Base-by-base conservation (phyloP, 1,284 basidiomycete species). In the Puccinia novopanici region DNA sequence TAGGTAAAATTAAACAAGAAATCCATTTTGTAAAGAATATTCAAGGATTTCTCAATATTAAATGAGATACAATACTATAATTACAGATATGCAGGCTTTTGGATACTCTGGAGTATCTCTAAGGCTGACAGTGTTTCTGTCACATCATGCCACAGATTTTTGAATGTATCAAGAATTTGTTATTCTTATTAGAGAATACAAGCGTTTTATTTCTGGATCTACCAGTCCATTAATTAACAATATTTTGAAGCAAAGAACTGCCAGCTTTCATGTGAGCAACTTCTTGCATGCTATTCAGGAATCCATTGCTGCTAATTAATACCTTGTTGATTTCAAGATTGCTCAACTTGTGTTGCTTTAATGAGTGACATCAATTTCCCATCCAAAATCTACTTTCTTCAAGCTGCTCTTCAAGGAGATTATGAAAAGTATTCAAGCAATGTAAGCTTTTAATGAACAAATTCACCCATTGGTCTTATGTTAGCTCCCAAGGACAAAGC, bases 351-450 rank as follows among this genome's bases (percentile, higher is more conserved):
- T 45, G 3, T 67, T 9, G 22, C 45, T 8, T 15, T 24, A 37
- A n/a, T 27, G 22, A 40, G 65, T 3, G 6, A 42, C 3, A 34
- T n/a, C 5, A n/a, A 34, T 10, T 45, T 24, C 24, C 37, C 65
- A 3, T 45, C 65, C 19, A 15, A 67, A 13, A 40, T 67, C 9
- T 67, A 45, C 17, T 42, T 67, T 45, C 22, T 67, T 12, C 40
- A 67, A 67, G 65, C 65, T 2, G 37, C 19, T 17, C 40, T 67
- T 1, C 9, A 9, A 45, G 65, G 65, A 2, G 13, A 3, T 15
- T 67, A 67, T 45, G 40, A 45, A 2, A 67, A 67, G 15, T 67
- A 61, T 13, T 61, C 57, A 61, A 61, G 57, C 30, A 61, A 61
- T 34, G 30, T 34, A 1, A 61, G 37, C 57, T 61, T 61, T 3